phyloP scores from a whole-genome alignment of 108 stramenopile species.

The Epipyxis sp. region DNA sequence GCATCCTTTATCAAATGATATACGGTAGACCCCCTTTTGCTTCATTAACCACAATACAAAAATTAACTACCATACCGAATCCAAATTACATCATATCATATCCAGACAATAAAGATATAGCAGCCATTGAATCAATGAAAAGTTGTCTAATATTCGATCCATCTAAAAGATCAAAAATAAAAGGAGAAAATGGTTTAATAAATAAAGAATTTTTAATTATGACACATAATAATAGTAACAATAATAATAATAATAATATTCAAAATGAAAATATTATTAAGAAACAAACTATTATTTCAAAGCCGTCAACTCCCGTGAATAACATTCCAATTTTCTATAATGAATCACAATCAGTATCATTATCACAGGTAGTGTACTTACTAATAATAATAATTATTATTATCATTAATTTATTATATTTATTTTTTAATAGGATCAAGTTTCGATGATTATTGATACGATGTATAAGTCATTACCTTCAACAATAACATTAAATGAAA shows the following conservation, averaged over 20 bases:
- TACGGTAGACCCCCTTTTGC: constrained; percentile 89
- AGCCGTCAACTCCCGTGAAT: too few relatives aligned
- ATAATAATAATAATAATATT: neutral
- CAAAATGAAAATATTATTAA: neutral
- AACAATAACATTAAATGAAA: too few relatives aligned
- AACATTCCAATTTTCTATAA: too few relatives aligned
- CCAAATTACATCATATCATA: constrained; percentile 69
- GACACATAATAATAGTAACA: neutral
- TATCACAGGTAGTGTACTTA: too few relatives aligned
- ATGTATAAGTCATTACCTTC: too few relatives aligned
- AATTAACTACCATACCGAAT: constrained; percentile 89
- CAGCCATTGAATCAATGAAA: neutral
- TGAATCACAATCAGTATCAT: too few relatives aligned
- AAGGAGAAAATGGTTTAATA: neutral
- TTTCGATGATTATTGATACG: neutral
- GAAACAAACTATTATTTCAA: neutral
- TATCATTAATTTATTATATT: too few relatives aligned
- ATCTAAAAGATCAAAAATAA: neutral
- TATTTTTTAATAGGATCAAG: too few relatives aligned
- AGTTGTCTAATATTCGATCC: neutral
- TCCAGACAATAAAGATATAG: constrained; percentile 40
- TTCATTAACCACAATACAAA: constrained; percentile 82
- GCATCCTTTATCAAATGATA: constrained; percentile 96
- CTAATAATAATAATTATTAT: too few relatives aligned
- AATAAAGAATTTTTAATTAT: neutral